Percentiles rank a stretch among this genome's conserved stretches.
phyloP scores from a whole-genome alignment of 352 stramenopile genomes.

The Halophytophthora polymorphica region DNA sequence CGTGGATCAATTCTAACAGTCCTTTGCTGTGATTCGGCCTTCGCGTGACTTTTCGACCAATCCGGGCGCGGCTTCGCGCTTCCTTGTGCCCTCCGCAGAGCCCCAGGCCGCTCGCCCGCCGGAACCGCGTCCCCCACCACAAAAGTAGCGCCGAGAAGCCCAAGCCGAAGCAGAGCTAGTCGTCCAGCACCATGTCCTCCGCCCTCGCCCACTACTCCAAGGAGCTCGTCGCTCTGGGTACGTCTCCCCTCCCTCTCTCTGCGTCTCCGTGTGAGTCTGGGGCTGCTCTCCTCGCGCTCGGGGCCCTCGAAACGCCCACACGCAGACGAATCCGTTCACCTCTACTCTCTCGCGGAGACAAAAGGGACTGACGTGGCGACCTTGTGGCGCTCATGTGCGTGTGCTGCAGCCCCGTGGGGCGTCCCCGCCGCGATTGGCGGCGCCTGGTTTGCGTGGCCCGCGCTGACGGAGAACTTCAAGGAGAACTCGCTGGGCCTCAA shows the following conservation, averaged over 20 bases:
- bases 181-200: slow-evolving; percentile 20
- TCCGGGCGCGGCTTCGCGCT: no score
- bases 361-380: no score
- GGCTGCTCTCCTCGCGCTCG: no score
- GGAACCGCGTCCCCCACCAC: slow-evolving; percentile 18
- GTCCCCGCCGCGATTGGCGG: slow-evolving; percentile 45
- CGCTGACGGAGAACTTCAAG: slow-evolving; percentile 70
- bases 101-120: no score
- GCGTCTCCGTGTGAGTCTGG: neutral
- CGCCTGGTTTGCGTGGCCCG: slow-evolving; percentile 72
- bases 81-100: no score
- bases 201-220: slow-evolving; percentile 46
- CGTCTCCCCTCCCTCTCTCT: slow-evolving; percentile 11
- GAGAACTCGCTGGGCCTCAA: slow-evolving; percentile 65
- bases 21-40: no score
- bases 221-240: slow-evolving; percentile 50
- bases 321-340: neutral
- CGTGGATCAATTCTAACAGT: no score
- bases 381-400: neutral
- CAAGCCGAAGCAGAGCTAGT: slow-evolving; percentile 5
- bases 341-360: no score
- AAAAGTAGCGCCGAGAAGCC: neutral
- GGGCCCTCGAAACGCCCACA: no score
- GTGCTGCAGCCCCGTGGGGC: slow-evolving; percentile 41
- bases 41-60: no score